Evolutionary conservation across 2,329 filamentous ascomycete genomes (phyloP), one percentile per base, ranked within the genome.

Genomic region (Arthrobotrys entomopaga): DNA sequence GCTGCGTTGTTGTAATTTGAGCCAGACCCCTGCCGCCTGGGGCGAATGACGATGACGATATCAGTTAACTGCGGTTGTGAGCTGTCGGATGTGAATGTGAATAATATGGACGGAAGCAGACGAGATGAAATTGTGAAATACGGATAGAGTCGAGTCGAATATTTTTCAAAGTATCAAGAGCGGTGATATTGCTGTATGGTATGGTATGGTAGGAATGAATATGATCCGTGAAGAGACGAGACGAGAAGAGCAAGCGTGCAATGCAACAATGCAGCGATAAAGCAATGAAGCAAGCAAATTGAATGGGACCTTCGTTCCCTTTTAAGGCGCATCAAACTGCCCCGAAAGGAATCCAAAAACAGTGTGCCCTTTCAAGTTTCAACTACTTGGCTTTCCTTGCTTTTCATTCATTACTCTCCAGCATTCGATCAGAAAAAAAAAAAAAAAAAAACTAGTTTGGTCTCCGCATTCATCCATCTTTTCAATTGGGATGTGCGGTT

Each of bases 281-380:
- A 34, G 29, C 29, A 34, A 10, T 10, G 29, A n/a, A n/a, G n/a
- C n/a, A n/a, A n/a, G n/a, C n/a, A n/a, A n/a, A n/a, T n/a, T n/a
- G n/a, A 13, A 2, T 15, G 20, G 43, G 43, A 56, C 65, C 60
- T 26, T 22, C 26, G 64, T 67, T 67, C 54, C 65, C 50, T 69
- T 69, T 69, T 56, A 69, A 69, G 56, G 10, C 38, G 65, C 65
- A 61, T 69, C 65, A 59, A 69, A 69, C 64, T 67, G 24, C 64
- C 63, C 54, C 3, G 10, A 34, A 7, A 6, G 29, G 10, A 58
- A 66, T 52, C 40, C 54, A 46, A 59, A 34, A 48, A 60, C 48
- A 34, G 29, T 29, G 26, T 48, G 20, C 48, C 38, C 38, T 48
- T 46, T 20, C n/a, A 8, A 2, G 3, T 59, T 34, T 66, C 43